Conservation (phyloP, 805 yeast genomes). For the Monosporozyma siamensis region DNA sequence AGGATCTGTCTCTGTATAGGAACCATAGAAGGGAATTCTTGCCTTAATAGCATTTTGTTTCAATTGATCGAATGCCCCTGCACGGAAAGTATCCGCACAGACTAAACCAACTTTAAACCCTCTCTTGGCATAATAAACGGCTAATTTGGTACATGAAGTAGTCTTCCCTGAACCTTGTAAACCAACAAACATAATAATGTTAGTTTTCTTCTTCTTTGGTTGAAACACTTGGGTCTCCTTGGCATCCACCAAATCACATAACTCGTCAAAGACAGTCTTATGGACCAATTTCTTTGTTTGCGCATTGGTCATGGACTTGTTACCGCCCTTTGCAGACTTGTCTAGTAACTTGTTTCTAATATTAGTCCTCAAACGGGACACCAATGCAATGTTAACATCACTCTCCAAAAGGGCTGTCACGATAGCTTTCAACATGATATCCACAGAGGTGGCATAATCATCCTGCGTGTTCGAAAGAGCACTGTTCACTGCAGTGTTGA, state of each 20-base stretch:
- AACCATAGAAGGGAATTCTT: slow-evolving; percentile 87
- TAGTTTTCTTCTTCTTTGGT: slow-evolving; percentile 73
- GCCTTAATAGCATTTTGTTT: slow-evolving; percentile 97
- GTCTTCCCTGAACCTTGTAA: slow-evolving; percentile 99
- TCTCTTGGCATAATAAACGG: slow-evolving; percentile 85
- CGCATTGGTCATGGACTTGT: slow-evolving; percentile 21
- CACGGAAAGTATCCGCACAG: slow-evolving; percentile 98
- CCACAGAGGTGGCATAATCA: slow-evolving; percentile 50
- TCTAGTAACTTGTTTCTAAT: slow-evolving; percentile 50
- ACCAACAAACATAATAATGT: slow-evolving; percentile 95
- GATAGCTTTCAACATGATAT: slow-evolving; percentile 72
- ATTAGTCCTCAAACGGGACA: slow-evolving; percentile 63
- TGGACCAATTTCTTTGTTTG: slow-evolving; percentile 77
- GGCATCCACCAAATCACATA: slow-evolving; percentile 77
- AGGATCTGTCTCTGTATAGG: slow-evolving; percentile 92
- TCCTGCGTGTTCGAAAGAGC: slow-evolving; percentile 50
- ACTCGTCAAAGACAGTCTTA: slow-evolving; percentile 89
- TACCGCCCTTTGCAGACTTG: slow-evolving; percentile 38
- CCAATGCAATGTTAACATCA: slow-evolving; percentile 87
- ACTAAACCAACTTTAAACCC: slow-evolving; percentile 94
- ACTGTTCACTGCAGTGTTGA: slow-evolving; percentile 62
- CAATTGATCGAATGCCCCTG: slow-evolving; percentile 98
- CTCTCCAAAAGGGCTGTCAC: slow-evolving; percentile 85
- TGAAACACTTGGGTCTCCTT: slow-evolving; percentile 44
- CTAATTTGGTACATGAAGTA: slow-evolving; percentile 92